Conservation (phyloP, 768 basidiomycete genomes). For the Pleurotus eryngii region DNA sequence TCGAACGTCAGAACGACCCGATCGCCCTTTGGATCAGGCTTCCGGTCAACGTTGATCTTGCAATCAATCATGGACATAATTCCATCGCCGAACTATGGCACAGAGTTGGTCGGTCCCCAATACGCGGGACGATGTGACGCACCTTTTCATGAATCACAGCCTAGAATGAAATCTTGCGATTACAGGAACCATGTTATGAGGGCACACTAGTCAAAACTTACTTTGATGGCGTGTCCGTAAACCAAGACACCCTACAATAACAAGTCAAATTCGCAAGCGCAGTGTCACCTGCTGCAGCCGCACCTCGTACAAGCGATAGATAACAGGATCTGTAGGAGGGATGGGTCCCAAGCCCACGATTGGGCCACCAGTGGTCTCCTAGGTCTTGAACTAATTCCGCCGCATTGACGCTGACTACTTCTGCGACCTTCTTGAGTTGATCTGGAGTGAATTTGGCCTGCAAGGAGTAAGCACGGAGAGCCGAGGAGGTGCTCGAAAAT, state of each 20-base stretch:
- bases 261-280: neutral
- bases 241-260: slow-evolving; percentile 58
- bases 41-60: slow-evolving; percentile 62
- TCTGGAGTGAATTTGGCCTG: slow-evolving; percentile 68
- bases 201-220: slow-evolving; percentile 19
- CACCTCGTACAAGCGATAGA: slow-evolving; percentile 83
- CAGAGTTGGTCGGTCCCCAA: neutral
- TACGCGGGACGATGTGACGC: neutral
- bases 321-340: slow-evolving; percentile 74
- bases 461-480: neutral
- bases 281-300: slow-evolving; percentile 1
- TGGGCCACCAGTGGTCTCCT: slow-evolving; percentile 72
- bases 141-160: slow-evolving; percentile 80
- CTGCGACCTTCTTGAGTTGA: slow-evolving; percentile 52
- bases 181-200: neutral
- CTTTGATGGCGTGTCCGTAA: slow-evolving; percentile 80
- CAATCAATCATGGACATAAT: slow-evolving; percentile 92
- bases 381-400: slow-evolving; percentile 38
- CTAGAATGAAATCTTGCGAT: slow-evolving; percentile 21
- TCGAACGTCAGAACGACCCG: slow-evolving; percentile 78
- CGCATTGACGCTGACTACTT: slow-evolving; percentile 46
- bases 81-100: slow-evolving; percentile 71
- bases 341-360: slow-evolving; percentile 67
- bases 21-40: slow-evolving; percentile 75
- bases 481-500: neutral